Conservation (phyloP, 2,329 filamentous ascomycete species). For the Microdochium nivale region DNA sequence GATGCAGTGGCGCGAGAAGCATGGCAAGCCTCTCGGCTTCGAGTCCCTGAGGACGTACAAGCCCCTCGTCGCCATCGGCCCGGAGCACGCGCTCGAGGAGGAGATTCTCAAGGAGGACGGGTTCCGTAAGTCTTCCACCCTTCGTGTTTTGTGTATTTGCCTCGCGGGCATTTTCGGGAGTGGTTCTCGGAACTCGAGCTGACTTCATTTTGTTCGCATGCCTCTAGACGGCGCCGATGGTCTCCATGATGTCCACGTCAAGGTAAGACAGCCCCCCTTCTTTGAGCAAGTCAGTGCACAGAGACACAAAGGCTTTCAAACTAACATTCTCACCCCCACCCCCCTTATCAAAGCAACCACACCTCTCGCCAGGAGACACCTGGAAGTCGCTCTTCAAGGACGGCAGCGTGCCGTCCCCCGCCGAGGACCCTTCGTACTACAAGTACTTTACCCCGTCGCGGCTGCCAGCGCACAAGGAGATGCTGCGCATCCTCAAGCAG, state of each 20-base stretch:
- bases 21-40: constrained; percentile 62
- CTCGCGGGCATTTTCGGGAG: too few relatives aligned
- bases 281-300: background rate
- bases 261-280: constrained; percentile 25
- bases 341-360: constrained; percentile 46
- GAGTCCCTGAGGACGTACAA: constrained; percentile 63
- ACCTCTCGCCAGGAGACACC: constrained; percentile 64
- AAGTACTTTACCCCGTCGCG: constrained; percentile 69
- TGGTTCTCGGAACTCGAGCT: too few relatives aligned
- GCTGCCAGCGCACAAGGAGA: constrained; percentile 70
- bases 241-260: constrained; percentile 64
- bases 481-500: constrained; percentile 74
- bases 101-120: constrained; percentile 74
- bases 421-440: constrained; percentile 36
- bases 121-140: constrained; percentile 70
- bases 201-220: constrained; percentile 5
- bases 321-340: background rate
- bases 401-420: constrained; percentile 12
- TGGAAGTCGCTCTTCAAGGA: constrained; percentile 63
- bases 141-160: too few relatives aligned
- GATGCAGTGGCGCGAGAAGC: constrained; percentile 67
- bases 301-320: background rate
- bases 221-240: constrained; percentile 63
- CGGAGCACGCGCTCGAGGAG: constrained; percentile 77
- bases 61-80: constrained; percentile 79